These are phyloP conservation scores for Liriodendron chinense DNA, from an alignment of 164 flowering plant species.

Conservation along the genomic window DNA sequence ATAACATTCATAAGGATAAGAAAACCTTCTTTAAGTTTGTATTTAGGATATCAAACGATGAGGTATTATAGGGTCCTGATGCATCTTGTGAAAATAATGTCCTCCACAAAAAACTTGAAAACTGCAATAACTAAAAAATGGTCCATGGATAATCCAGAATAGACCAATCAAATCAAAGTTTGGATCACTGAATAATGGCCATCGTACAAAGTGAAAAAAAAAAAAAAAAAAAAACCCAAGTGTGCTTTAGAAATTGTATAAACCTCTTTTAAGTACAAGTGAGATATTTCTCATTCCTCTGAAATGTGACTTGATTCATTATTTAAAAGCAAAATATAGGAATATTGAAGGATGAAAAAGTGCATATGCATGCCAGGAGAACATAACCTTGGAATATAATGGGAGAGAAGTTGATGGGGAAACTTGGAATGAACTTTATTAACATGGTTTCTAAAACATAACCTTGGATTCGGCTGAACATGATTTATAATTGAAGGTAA, in stretches of 20 bases:
- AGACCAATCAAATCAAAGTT: too few relatives aligned
- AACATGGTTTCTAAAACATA: too few relatives aligned
- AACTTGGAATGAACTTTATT: too few relatives aligned
- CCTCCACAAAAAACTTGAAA: too few relatives aligned
- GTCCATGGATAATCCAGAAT: too few relatives aligned
- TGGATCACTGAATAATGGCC: too few relatives aligned
- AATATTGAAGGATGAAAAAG: background rate
- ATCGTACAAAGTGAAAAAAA: too few relatives aligned
- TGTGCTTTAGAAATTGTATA: too few relatives aligned
- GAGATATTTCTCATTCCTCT: background rate
- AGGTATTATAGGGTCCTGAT: background rate
- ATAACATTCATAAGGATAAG: background rate
- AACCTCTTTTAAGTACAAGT: background rate
- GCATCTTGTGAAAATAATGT: background rate
- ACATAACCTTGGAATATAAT: too few relatives aligned
- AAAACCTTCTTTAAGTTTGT: background rate
- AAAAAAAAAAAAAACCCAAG: too few relatives aligned
- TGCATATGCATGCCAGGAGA: background rate
- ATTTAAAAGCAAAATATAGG: background rate
- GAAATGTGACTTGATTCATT: background rate
- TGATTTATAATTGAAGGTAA: background rate
- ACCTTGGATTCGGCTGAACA: constrained; percentile 13
- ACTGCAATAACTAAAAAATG: too few relatives aligned
- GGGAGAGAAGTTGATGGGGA: too few relatives aligned
- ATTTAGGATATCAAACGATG: background rate